Conservation (phyloP, 1,139 yeast genomes). For the Trichomonascaceae sp. region DNA sequence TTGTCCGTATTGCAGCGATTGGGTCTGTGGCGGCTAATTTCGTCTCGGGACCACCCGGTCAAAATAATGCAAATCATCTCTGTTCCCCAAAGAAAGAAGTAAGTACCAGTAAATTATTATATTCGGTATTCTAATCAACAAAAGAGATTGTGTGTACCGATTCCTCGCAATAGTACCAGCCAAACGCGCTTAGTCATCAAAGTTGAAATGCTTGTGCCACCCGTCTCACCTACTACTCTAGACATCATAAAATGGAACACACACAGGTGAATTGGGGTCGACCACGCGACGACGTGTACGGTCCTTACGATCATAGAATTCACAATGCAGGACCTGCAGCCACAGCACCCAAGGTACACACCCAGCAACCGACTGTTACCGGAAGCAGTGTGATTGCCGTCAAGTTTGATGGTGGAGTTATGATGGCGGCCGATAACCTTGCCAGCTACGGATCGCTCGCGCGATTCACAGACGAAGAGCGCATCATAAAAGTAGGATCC, state of each 20-base stretch:
- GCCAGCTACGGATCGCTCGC: conserved; percentile 83
- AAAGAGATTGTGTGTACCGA: no score
- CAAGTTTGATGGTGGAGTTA: conserved; percentile 80
- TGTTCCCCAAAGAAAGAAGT: no score
- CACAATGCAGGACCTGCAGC: conserved; percentile 38
- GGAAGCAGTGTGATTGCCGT: conserved; percentile 92
- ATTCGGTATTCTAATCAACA: no score
- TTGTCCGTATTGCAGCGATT: no score
- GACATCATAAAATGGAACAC: conserved; percentile 85
- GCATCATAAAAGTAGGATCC: conserved; percentile 70
- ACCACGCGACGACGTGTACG: conserved; percentile 72
- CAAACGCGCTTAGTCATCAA: no score
- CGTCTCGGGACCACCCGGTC: no score
- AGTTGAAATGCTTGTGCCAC: no score
- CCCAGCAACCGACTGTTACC: conserved; percentile 90
- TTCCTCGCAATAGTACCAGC: no score
- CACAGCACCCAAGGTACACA: conserved; percentile 60
- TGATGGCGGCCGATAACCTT: conserved; percentile 89
- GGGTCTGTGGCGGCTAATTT: no score
- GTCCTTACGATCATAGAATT: conserved; percentile 59
- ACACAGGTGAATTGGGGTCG: conserved; percentile 94
- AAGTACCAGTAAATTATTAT: no score
- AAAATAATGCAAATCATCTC: no score
- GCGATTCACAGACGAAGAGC: conserved; percentile 72
- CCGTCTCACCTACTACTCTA: no score